phyloP scores from a whole-genome alignment of 192 early-diverging fungal species.

The Mortierella claussenii region DNA sequence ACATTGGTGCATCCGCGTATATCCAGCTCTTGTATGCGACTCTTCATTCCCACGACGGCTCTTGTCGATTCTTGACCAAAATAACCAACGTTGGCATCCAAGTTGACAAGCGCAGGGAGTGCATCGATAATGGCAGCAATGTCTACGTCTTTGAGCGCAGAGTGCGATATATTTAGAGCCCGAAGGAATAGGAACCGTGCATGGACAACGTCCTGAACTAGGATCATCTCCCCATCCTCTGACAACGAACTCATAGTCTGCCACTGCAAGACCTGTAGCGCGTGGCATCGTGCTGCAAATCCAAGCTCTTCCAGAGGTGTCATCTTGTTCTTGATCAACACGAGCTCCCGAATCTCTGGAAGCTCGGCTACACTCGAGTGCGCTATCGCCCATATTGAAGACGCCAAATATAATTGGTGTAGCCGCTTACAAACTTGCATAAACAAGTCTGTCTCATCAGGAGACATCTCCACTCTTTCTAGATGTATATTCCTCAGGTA shows the following conservation, averaged over 20 bases:
- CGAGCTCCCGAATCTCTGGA: constrained; percentile 3
- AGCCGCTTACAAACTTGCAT: constrained; percentile 2
- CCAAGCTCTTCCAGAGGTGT: constrained; percentile 8
- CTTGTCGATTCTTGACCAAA: background rate
- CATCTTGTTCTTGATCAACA: constrained; percentile 17
- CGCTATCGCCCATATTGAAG: constrained; percentile 3
- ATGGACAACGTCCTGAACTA: background rate
- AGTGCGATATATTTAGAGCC: background rate
- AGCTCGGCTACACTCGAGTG: background rate
- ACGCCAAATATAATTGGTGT: background rate
- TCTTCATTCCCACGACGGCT: constrained; percentile 10
- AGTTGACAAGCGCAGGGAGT: constrained; percentile 12
- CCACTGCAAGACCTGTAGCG: constrained; percentile 7
- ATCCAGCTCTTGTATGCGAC: constrained; percentile 5
- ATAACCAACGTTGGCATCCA: constrained; percentile 3
- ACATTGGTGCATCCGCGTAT: background rate
- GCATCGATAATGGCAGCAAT: constrained; percentile 7
- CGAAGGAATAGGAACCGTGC: background rate
- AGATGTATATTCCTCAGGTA: constrained; percentile 2
- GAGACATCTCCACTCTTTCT: background rate
- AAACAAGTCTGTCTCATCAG: background rate
- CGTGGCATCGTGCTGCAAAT: constrained; percentile 4
- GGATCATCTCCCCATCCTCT: background rate
- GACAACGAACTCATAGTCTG: background rate
- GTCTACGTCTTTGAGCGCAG: constrained; percentile 6